Base-by-base conservation (phyloP, 2,329 filamentous ascomycete genomes). In the Tolypocladium cylindrosporum region DNA sequence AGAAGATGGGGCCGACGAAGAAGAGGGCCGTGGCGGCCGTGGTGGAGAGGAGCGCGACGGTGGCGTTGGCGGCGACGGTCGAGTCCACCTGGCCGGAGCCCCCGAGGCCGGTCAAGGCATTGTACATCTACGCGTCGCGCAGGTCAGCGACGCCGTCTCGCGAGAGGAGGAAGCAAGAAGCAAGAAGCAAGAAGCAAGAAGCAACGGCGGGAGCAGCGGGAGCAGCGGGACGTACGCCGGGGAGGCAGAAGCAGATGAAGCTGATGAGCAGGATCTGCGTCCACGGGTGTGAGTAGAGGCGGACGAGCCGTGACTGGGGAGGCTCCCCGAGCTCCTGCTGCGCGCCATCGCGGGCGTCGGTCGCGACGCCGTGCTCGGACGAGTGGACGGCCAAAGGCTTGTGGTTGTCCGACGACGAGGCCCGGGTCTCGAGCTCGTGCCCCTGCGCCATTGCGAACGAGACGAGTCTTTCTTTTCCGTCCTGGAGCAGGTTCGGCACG, bases 191-290 rank as follows among this genome's bases (percentile, higher is more conserved):
- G 24, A 13, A 27, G 13, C 14, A 4, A 24, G 21, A 24, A 24
- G 21, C 21, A 24, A 24, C 21, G 21, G 21, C 21, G 21, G 21
- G 21, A 24, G 21, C 7, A 11, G 34, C 16, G 14, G 14, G 36
- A n/a, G 10, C 2, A 16, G 34, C 1, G 36, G 11, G 4, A 71
- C 75, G 55, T 67, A 75, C 74, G 16, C 74, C 74, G 7, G 75
- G 76, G 40, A 75, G 72, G 57, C 76, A 79, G 62, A 79, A 78
- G 61, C 75, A 79, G 56, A 79, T 78, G 55, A 79, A 69, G 64
- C 74, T 76, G 58, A 79, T 78, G 55, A 79, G 67, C 2, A 76
- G 34, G 54, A 79, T 77, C 63, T 79, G 77, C 48, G 74, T 74
- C 77, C 76, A 79, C 16, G 74, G 72, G 60, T 78, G 67, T 8